Evolutionary conservation across 441 rosid species (phyloP).

Genomic region (Erysimum cheiri): DNA sequence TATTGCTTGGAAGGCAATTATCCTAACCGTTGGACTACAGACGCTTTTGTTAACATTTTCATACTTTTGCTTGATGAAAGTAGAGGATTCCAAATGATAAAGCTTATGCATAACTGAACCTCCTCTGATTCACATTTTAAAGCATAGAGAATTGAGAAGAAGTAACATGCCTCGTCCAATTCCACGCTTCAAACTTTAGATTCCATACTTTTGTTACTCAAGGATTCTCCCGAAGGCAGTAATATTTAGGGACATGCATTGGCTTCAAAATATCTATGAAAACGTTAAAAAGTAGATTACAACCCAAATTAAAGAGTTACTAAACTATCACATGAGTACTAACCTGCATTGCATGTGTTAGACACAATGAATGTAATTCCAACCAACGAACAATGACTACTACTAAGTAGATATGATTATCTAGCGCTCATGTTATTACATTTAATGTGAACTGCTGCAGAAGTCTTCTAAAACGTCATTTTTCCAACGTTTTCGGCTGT

Average conservation of each 20-base stretch:
- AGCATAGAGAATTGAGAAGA: constrained; percentile 10
- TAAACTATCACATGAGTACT: constrained; percentile 3
- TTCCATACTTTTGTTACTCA: constrained; percentile 2
- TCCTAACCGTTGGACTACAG: constrained; percentile 99
- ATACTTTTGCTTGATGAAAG: rapidly evolving
- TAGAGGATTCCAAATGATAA: background rate
- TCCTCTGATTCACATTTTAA: background rate
- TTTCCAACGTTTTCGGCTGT: constrained; percentile 29
- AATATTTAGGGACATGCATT: background rate
- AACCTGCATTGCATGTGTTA: constrained; percentile 4
- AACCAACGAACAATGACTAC: background rate
- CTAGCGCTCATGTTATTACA: constrained; percentile 8
- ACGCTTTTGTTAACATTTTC: constrained; percentile 44
- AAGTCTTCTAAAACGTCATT: constrained; percentile 19
- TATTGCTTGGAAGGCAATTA: constrained; percentile 99
- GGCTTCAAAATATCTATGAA: background rate
- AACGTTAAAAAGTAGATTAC: background rate
- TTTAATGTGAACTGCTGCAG: constrained; percentile 6
- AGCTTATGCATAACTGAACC: background rate
- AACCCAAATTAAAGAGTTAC: constrained; percentile 6
- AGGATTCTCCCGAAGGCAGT: background rate
- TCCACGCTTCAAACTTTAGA: background rate
- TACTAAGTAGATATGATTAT: constrained; percentile 1
- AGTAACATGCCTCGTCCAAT: background rate
- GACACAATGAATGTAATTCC: background rate